Evolutionary conservation across 495 filamentous ascomycete species (phyloP).

Genomic region (Neurospora tetrasperma): DNA sequence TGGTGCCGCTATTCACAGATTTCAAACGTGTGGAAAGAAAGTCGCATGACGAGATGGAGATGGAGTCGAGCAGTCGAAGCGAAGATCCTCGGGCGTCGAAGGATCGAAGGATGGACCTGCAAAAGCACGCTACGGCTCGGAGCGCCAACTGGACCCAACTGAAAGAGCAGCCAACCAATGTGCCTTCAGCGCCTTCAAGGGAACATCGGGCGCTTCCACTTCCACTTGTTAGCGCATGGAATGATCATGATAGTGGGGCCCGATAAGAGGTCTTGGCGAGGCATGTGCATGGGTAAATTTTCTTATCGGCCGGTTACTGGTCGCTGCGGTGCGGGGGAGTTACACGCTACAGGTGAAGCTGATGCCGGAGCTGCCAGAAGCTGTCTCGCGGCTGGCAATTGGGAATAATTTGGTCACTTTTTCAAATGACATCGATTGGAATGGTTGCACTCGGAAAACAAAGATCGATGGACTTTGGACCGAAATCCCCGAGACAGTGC

Average conservation of each 20-base stretch:
- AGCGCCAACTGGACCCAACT: neutral
- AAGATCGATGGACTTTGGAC: neutral
- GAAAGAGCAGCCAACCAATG: neutral
- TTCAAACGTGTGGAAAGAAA: neutral
- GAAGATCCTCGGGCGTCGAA: neutral
- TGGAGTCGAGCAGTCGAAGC: neutral
- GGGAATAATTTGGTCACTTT: neutral
- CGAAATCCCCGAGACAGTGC: neutral
- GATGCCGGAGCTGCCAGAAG: neutral
- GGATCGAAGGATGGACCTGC: neutral
- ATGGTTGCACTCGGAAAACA: neutral
- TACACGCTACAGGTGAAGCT: neutral
- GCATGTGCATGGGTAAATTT: constrained; percentile 6
- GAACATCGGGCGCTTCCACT: no score
- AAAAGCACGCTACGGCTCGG: neutral
- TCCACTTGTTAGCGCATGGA: neutral
- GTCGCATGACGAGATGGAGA: constrained; percentile 7
- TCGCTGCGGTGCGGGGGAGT: neutral
- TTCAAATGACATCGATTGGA: neutral
- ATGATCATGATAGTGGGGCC: constrained; percentile 8
- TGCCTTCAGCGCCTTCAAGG: neutral
- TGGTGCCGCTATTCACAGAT: constrained; percentile 1
- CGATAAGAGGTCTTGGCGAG: constrained; percentile 7
- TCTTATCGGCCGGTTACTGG: constrained; percentile 1
- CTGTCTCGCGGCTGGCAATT: neutral